Evolutionary conservation across 129 eudicot genomes (phyloP).

Genomic region (Solidago caesia): DNA sequence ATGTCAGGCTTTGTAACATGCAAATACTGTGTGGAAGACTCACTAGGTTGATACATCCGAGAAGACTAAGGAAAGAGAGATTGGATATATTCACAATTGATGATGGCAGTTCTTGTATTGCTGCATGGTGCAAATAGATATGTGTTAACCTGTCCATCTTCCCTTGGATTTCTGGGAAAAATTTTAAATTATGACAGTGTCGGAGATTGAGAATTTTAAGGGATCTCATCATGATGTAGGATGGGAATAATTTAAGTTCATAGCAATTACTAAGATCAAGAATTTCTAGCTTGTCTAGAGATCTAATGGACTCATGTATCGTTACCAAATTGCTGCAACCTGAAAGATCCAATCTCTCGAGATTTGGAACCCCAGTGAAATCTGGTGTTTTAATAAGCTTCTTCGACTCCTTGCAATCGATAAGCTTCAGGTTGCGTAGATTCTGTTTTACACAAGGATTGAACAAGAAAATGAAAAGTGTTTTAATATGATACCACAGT

Average conservation of each 20-base stretch:
- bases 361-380: slow-evolving; percentile 26
- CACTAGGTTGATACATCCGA: slow-evolving; percentile 12
- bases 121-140: slow-evolving; percentile 19
- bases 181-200: not conserved
- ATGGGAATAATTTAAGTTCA: slow-evolving; percentile 25
- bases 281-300: slow-evolving; percentile 7
- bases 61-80: slow-evolving; percentile 22
- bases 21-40: slow-evolving; percentile 19
- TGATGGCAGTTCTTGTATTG: slow-evolving; percentile 27
- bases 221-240: slow-evolving; percentile 14
- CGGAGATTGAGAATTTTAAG: slow-evolving; percentile 18
- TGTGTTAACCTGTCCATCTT: slow-evolving; percentile 25
- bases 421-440: slow-evolving; percentile 23
- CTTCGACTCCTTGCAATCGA: slow-evolving; percentile 19
- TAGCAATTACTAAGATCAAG: slow-evolving; percentile 18
- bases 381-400: slow-evolving; percentile 22
- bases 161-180: slow-evolving; percentile 22
- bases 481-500: not conserved
- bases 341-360: slow-evolving; percentile 25
- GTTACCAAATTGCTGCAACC: slow-evolving; percentile 25
- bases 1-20: slow-evolving; percentile 16
- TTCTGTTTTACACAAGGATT: slow-evolving; percentile 5
- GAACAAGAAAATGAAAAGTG: not conserved
- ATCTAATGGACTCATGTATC: slow-evolving; percentile 25
- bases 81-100: slow-evolving; percentile 17